Conservation (phyloP, 2,329 filamentous ascomycete genomes). For the Cytospora piceae region DNA sequence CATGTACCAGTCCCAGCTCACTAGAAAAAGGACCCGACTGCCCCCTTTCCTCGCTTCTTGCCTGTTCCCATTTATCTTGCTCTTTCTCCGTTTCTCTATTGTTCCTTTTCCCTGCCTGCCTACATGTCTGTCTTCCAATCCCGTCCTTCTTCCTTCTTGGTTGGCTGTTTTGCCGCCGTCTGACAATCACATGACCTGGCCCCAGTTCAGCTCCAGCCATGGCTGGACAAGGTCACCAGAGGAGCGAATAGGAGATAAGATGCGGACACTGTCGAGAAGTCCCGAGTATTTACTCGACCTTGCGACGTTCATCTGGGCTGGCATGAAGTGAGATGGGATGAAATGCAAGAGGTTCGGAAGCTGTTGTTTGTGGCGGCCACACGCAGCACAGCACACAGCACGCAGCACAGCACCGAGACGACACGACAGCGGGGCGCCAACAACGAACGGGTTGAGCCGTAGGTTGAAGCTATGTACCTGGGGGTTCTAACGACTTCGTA, state of each 20-base stretch:
- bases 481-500: too few relatives aligned
- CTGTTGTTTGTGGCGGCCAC: neutral
- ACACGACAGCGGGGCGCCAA: neutral
- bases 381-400: neutral
- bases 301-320: neutral
- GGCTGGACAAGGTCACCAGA: neutral
- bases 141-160: conserved; percentile 1
- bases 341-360: neutral
- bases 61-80: conserved; percentile 31
- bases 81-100: conserved; percentile 33
- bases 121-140: conserved; percentile 14
- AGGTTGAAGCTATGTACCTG: neutral
- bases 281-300: neutral
- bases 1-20: conserved; percentile 11
- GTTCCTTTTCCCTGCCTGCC: conserved; percentile 29
- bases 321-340: neutral
- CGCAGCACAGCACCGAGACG: neutral
- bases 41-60: conserved; percentile 38
- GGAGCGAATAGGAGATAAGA: neutral
- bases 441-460: neutral
- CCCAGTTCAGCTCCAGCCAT: neutral
- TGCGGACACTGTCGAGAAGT: neutral
- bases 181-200: conserved; percentile 1
- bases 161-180: conserved; percentile 15
- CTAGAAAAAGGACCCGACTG: conserved; percentile 37